These are phyloP conservation scores for Fibroporia radiculosa DNA, from an alignment of 768 basidiomycete genomes.

Conservation along the genomic window DNA sequence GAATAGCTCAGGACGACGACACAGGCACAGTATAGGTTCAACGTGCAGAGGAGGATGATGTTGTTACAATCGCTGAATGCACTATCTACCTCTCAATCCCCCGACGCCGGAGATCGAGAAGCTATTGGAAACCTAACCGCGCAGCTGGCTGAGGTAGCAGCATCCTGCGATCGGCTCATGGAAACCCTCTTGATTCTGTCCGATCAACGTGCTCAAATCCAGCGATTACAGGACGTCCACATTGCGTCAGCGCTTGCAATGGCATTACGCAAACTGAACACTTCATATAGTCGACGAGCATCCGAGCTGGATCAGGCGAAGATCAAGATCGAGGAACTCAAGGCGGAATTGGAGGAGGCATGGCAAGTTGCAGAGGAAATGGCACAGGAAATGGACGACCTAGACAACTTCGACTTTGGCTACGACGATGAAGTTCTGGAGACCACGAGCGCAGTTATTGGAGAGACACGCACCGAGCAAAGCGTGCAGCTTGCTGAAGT, in stretches of 20 bases:
- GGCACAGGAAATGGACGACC: slow-evolving; percentile 63
- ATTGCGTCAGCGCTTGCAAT: slow-evolving; percentile 72
- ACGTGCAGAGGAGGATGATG: slow-evolving; percentile 60
- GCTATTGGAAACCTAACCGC: slow-evolving; percentile 37
- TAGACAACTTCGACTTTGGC: slow-evolving; percentile 29
- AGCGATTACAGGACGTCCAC: slow-evolving; percentile 53
- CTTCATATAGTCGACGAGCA: slow-evolving; percentile 59
- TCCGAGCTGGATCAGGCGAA: slow-evolving; percentile 45
- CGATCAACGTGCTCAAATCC: slow-evolving; percentile 61
- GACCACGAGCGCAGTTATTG: slow-evolving; percentile 7
- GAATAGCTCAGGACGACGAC: slow-evolving; percentile 40
- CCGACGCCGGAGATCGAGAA: slow-evolving; percentile 28
- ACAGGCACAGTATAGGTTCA: slow-evolving; percentile 63
- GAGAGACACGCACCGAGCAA: slow-evolving; percentile 5
- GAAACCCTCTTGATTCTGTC: slow-evolving; percentile 48
- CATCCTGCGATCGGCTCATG: slow-evolving; percentile 49
- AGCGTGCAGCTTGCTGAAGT: slow-evolving; percentile 26
- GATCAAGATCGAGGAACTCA: slow-evolving; percentile 43
- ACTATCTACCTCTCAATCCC: slow-evolving; percentile 27
- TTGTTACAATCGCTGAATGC: slow-evolving; percentile 63
- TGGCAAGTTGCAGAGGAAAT: slow-evolving; percentile 73
- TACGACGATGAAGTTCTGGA: slow-evolving; percentile 12
- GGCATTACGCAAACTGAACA: slow-evolving; percentile 73
- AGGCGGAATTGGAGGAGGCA: slow-evolving; percentile 71
- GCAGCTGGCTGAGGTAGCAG: slow-evolving; percentile 54